A percentile compares a stretch with the other conserved stretches of the same genome.
Conservation (phyloP, 2,329 filamentous ascomycete species). For the Ophiostoma populinum region DNA sequence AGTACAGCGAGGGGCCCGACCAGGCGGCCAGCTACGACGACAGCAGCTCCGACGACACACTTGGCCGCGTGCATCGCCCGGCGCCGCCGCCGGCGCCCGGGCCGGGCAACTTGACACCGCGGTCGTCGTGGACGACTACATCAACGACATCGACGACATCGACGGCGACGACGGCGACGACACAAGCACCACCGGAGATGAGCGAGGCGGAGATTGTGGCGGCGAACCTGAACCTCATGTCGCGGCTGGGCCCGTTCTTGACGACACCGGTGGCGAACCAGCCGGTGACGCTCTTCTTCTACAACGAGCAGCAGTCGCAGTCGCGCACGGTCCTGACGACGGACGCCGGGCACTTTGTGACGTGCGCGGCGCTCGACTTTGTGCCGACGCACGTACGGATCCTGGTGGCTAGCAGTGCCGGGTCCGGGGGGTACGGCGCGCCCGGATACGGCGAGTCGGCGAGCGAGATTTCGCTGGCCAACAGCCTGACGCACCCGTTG, state of each 20-base stretch:
- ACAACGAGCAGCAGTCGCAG: slow-evolving; percentile 66
- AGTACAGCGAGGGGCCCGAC: slow-evolving; percentile 50
- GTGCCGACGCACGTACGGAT: slow-evolving; percentile 80
- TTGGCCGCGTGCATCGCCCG: not conserved
- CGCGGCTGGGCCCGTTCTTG: slow-evolving; percentile 75
- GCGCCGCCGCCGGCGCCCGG: slow-evolving; percentile 1
- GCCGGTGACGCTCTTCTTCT: slow-evolving; percentile 87
- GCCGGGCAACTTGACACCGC: slow-evolving; percentile 3
- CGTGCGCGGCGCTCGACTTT: slow-evolving; percentile 71
- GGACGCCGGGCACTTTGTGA: slow-evolving; percentile 71
- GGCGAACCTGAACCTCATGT: slow-evolving; percentile 49
- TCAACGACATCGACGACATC: not conserved
- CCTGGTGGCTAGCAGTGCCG: slow-evolving; percentile 40
- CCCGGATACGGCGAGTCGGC: not conserved
- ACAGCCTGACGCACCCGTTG: slow-evolving; percentile 39
- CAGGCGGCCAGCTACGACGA: slow-evolving; percentile 17
- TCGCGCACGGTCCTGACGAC: slow-evolving; percentile 76
- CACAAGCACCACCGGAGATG: slow-evolving; percentile 5
- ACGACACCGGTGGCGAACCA: slow-evolving; percentile 61
- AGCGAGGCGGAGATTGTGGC: not conserved
- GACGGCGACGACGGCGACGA: slow-evolving; percentile 4
- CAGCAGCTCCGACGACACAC: slow-evolving; percentile 23
- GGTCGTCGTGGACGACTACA: slow-evolving; percentile 18
- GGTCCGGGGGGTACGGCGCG: not conserved
- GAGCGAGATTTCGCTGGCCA: slow-evolving; percentile 5